Base-by-base conservation (phyloP, 352 stramenopile genomes). In the Aphanomyces cochlioides region DNA sequence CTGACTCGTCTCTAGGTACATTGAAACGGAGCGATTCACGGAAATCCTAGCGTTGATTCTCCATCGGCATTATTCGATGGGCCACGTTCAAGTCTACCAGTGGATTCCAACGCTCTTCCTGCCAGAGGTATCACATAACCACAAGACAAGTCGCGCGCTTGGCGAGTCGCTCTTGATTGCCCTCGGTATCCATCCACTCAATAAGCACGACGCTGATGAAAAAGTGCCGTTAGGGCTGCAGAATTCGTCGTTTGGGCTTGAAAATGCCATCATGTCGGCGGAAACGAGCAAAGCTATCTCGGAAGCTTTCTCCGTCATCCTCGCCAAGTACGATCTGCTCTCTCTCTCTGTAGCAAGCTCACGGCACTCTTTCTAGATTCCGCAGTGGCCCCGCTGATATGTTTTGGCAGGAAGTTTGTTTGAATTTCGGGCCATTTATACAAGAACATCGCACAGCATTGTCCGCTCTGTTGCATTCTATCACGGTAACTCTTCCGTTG, bases 21-120 rank as follows among this genome's bases (percentile, higher is more conserved):
- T 43, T 34, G 59, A 67, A 50, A 67, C 59, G 1, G 59, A 67
- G 59, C 59, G 59, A 4, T 67, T 67, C 41, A 67, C 59, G n/a
- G 59, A 67, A 36, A 48, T 67, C 12, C 41, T 67, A 0, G 59
- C 59, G 59, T 21, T 67, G 39, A 50, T 67, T 12, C 19, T 67
- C n/a, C 59, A 67, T 36, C 59, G 59, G 10, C 59, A 67, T 34
- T 67, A 56, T 34, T 54, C 41, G 3, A 48, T 67, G 39, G 59
- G 59, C 12, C 59, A 67, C 43, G 39, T 56, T 12, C 59, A 67
- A 41, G 59, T 67, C 15, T 67, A 67, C 59, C 59, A 67, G 41
- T 67, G 59, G 59, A 17, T 67, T 21, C 59, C 59, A 6, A 56
- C 41, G 39, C 40, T 67, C 3, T 37, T 67, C 1, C 3, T 67